Evolutionary conservation across 495 filamentous ascomycete genomes (phyloP).

Genomic region (Hamigera avellanea): DNA sequence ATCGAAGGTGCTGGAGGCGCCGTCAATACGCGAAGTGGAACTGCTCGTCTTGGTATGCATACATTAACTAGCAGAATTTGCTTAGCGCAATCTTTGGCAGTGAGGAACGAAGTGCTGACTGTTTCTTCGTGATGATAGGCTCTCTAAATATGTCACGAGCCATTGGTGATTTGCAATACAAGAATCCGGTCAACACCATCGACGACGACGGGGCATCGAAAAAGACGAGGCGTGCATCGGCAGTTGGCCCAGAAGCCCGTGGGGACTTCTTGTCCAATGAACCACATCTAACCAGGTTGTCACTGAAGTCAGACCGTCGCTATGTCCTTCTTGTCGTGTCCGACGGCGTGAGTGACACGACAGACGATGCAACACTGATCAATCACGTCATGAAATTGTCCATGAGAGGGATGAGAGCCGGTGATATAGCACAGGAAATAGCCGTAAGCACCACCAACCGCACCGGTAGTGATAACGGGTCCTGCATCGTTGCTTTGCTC

Average conservation of each 20-base stretch:
- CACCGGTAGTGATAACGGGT: constrained; percentile 20
- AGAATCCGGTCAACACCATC: constrained; percentile 24
- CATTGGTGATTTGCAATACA: constrained; percentile 32
- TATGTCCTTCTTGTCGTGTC: constrained; percentile 21
- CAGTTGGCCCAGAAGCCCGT: constrained; percentile 6
- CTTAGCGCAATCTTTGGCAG: too few species aligned
- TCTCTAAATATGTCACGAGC: constrained; percentile 33
- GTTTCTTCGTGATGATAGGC: constrained; percentile 8
- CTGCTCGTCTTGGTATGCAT: constrained; percentile 18
- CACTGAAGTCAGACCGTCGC: constrained; percentile 12
- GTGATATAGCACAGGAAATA: constrained; percentile 20
- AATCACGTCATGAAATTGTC: constrained; percentile 23
- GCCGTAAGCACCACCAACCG: constrained; percentile 7
- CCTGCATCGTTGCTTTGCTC: constrained; percentile 22
- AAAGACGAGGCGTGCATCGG: constrained; percentile 2
- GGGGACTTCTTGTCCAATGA: constrained; percentile 26
- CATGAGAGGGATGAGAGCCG: constrained; percentile 19
- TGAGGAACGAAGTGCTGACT: too few species aligned
- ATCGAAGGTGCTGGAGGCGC: constrained; percentile 26
- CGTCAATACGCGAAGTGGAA: constrained; percentile 16
- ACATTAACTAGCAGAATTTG: too few species aligned
- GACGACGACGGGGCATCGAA: constrained; percentile 1
- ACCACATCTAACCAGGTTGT: constrained; percentile 16
- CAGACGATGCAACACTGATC: constrained; percentile 18
- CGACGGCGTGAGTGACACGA: constrained; percentile 21